These are phyloP conservation scores for Wickerhamiella vanderwaltii DNA, from an alignment of 805 yeast genomes.

Conservation along the genomic window DNA sequence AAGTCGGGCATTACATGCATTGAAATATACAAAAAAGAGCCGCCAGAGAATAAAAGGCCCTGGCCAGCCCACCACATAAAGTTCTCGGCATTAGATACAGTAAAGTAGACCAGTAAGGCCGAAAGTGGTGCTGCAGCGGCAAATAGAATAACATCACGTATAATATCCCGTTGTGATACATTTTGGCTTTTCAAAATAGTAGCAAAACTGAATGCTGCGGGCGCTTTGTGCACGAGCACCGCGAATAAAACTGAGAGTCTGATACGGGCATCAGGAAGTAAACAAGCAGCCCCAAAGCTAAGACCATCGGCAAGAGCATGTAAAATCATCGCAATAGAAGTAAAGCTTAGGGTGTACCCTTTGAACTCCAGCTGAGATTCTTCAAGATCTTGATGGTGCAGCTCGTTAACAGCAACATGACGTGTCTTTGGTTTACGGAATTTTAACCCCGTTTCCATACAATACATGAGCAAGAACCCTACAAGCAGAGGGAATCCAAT, in stretches of 20 bases:
- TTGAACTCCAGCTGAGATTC: background rate
- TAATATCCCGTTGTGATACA: slow-evolving; percentile 26
- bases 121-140: slow-evolving; percentile 50
- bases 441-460: slow-evolving; percentile 34
- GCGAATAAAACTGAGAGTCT: slow-evolving; percentile 43
- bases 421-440: slow-evolving; percentile 6
- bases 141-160: slow-evolving; percentile 40
- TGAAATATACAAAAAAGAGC: slow-evolving; percentile 62
- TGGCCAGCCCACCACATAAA: slow-evolving; percentile 34
- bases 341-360: slow-evolving; percentile 13
- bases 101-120: slow-evolving; percentile 39
- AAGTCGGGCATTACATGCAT: slow-evolving; percentile 37
- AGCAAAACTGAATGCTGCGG: slow-evolving; percentile 57
- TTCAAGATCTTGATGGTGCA: slow-evolving; percentile 1
- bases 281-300: slow-evolving; percentile 50
- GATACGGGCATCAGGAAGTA: slow-evolving; percentile 30
- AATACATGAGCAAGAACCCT: slow-evolving; percentile 45
- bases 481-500: slow-evolving; percentile 39
- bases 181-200: slow-evolving; percentile 37
- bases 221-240: slow-evolving; percentile 58
- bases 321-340: slow-evolving; percentile 49
- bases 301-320: slow-evolving; percentile 67
- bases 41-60: slow-evolving; percentile 51
- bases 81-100: slow-evolving; percentile 20
- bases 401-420: slow-evolving; percentile 7